Evolutionary conservation across 257 asterid species (phyloP).

Genomic region (Solanum chmielewskii): DNA sequence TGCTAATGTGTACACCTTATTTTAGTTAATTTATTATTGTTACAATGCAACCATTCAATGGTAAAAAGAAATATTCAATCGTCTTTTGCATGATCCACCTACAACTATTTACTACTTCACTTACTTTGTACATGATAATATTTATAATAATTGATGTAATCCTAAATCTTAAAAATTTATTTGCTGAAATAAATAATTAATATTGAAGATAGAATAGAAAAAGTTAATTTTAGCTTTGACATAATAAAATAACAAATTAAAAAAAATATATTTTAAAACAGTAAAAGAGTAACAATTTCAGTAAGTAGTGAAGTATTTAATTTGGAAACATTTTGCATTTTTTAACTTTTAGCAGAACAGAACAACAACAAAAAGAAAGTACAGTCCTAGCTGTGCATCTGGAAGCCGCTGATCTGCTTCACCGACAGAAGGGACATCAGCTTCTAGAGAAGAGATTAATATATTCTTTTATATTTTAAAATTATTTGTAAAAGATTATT

Average conservation of each 20-base stretch:
- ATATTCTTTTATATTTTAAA: background rate
- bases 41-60: background rate
- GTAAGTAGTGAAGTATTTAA: background rate
- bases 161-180: too few species aligned
- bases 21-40: too few species aligned
- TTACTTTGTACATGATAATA: background rate
- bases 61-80: background rate
- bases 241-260: too few species aligned
- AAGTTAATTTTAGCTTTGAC: too few species aligned
- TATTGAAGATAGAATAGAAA: background rate
- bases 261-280: too few species aligned
- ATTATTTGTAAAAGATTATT: background rate
- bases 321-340: background rate
- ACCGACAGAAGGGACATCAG: background rate
- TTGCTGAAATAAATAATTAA: too few species aligned
- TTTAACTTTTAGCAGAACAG: too few species aligned
- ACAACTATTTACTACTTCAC: background rate
- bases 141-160: too few species aligned
- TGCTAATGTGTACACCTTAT: too few species aligned
- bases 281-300: background rate
- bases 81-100: background rate
- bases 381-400: background rate
- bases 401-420: background rate
- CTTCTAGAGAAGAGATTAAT: background rate
- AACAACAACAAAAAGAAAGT: background rate